A percentile compares a stretch with the other conserved stretches of the same genome.
phyloP scores from a whole-genome alignment of 345 rosid genomes.

The Barbarea vulgaris region DNA sequence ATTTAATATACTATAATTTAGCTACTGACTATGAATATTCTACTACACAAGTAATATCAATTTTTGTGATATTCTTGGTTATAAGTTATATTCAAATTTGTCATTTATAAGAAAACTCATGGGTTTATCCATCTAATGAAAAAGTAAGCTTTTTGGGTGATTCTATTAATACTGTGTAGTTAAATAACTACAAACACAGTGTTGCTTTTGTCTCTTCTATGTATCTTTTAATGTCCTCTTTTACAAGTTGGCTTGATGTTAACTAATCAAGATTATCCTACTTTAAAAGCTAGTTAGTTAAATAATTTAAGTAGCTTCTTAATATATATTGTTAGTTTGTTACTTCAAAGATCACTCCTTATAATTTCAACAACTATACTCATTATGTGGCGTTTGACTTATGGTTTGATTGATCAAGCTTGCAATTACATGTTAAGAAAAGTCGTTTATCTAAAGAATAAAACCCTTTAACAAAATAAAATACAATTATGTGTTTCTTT shows the following conservation, averaged over 20 bases:
- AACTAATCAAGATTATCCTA: conserved; percentile 19
- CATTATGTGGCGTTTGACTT: conserved; percentile 1
- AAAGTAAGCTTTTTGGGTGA: conserved; percentile 24
- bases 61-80: conserved; percentile 13
- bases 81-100: conserved; percentile 36
- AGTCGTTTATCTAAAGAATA: not conserved
- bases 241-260: conserved; percentile 31
- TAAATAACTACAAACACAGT: conserved; percentile 36
- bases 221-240: conserved; percentile 6
- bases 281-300: conserved; percentile 4
- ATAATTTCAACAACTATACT: not conserved
- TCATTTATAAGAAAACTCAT: conserved; percentile 33
- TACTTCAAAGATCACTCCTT: not conserved
- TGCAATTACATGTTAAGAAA: not conserved
- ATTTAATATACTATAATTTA: not conserved
- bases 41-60: conserved; percentile 4
- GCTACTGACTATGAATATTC: not conserved
- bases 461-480: too few relatives aligned
- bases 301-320: not conserved
- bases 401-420: not conserved
- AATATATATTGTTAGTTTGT: not conserved
- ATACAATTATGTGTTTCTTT: too few relatives aligned
- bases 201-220: conserved; percentile 28
- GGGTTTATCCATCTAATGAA: conserved; percentile 31
- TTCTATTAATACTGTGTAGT: conserved; percentile 32